Evolutionary conservation across 73 alveolate species (phyloP).

Genomic region (Paramecium pentaurelia): DNA sequence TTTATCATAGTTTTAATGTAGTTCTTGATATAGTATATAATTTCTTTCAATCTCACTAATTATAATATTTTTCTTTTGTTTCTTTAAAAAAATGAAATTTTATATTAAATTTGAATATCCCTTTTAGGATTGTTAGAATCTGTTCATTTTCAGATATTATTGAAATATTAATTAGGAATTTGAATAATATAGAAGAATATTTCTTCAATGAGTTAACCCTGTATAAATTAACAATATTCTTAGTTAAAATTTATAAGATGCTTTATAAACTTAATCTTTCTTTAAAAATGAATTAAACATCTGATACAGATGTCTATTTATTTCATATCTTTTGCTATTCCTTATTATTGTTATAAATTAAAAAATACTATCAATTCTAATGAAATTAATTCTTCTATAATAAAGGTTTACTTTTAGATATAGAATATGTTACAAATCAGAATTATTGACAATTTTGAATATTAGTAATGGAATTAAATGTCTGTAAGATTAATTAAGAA

Average conservation of each 20-base stretch:
- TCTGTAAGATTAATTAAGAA: neutral
- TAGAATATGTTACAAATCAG: neutral
- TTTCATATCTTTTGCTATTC: neutral
- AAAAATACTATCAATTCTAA: neutral
- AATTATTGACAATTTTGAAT: neutral
- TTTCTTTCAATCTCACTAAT: neutral
- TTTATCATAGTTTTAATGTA: neutral
- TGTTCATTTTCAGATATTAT: neutral
- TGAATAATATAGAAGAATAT: neutral
- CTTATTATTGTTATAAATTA: no score
- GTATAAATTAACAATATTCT: no score
- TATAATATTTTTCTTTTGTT: no score
- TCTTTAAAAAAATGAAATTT: no score
- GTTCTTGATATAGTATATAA: neutral
- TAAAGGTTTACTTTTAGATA: neutral
- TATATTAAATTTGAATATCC: no score
- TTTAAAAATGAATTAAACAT: neutral
- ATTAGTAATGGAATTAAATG: neutral
- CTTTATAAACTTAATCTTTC: no score
- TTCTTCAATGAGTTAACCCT: no score
- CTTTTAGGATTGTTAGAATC: neutral
- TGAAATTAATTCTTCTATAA: no score
- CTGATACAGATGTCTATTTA: neutral
- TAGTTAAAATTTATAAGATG: no score
- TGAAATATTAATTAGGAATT: no score